phyloP scores from a whole-genome alignment of 2,329 filamentous ascomycete species.

The Berkeleyomyces rouxiae region DNA sequence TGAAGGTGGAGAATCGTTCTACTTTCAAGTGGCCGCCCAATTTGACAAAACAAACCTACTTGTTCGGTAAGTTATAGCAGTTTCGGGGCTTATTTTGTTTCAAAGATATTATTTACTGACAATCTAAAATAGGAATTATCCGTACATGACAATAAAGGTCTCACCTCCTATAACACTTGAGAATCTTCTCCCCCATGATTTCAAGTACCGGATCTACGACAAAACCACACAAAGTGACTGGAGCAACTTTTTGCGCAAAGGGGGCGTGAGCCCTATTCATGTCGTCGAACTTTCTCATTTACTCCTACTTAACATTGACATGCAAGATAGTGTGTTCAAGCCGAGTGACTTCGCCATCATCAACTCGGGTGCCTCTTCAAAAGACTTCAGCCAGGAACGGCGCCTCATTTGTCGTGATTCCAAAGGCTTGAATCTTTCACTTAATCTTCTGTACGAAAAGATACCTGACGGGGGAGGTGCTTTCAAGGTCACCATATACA shows the following conservation, averaged over 20 bases:
- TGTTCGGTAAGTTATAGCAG: constrained; percentile 37
- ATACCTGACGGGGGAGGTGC: constrained; percentile 86
- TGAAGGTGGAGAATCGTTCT: constrained; percentile 78
- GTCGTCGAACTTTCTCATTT: constrained; percentile 92
- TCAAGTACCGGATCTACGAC: constrained; percentile 98
- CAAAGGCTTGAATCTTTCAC: constrained; percentile 58
- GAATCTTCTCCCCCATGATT: constrained; percentile 89
- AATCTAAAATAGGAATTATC: constrained; percentile 48
- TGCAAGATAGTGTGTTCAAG: constrained; percentile 92
- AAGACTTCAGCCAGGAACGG: constrained; percentile 71
- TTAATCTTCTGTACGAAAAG: constrained; percentile 79
- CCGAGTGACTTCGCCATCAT: constrained; percentile 95
- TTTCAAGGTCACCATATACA: constrained; percentile 90
- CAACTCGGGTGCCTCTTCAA: constrained; percentile 67
- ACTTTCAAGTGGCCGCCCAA: constrained; percentile 83
- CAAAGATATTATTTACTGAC: not conserved
- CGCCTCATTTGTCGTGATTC: constrained; percentile 70
- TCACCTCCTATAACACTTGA: constrained; percentile 88
- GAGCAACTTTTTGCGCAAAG: constrained; percentile 95
- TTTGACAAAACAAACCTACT: constrained; percentile 74
- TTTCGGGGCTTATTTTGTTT: not conserved
- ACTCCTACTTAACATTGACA: constrained; percentile 78
- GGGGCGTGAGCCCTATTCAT: constrained; percentile 90
- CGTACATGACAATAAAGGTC: constrained; percentile 83
- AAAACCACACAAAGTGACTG: constrained; percentile 98